phyloP scores from a whole-genome alignment of 2,329 filamentous ascomycete genomes.

The Aspergillus fischeri region DNA sequence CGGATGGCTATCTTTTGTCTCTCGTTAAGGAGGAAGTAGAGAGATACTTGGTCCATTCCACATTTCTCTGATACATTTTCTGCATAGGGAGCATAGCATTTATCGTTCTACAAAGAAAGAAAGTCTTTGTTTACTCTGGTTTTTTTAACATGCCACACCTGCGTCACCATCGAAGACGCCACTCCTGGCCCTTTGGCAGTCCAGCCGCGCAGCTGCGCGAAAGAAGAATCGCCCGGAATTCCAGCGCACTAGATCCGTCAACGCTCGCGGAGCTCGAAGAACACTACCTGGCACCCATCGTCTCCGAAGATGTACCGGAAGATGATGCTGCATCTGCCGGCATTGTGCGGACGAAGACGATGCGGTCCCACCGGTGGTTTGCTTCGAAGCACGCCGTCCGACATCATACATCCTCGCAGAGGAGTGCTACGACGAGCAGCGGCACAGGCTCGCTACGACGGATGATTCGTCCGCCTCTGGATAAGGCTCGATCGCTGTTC shows the following conservation, averaged over 20 bases:
- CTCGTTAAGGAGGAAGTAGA: conserved; percentile 5
- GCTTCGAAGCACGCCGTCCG: background rate
- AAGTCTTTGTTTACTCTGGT: background rate
- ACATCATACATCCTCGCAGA: background rate
- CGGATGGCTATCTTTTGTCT: conserved; percentile 1
- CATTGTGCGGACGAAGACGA: conserved; percentile 23
- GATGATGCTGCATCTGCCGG: conserved; percentile 33
- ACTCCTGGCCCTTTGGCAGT: conserved; percentile 36
- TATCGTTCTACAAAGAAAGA: background rate
- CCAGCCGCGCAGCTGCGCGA: conserved; percentile 18
- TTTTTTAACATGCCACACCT: conserved; percentile 21
- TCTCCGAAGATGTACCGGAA: conserved; percentile 20
- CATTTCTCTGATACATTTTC: background rate
- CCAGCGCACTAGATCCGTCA: background rate
- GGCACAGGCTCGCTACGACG: conserved; percentile 20
- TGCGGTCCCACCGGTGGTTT: conserved; percentile 13
- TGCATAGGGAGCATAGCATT: background rate
- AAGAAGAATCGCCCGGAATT: conserved; percentile 12
- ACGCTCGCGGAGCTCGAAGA: conserved; percentile 1
- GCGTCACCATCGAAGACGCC: conserved; percentile 29
- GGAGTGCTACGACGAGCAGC: background rate
- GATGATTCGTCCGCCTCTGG: conserved; percentile 28
- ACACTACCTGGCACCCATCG: conserved; percentile 15
- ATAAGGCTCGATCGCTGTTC: conserved; percentile 29
- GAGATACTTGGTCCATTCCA: background rate